A percentile compares a stretch with the other conserved stretches of the same genome.
These are phyloP conservation scores for Pholiota microspora DNA, from an alignment of 768 basidiomycete genomes.

Conservation along the genomic window DNA sequence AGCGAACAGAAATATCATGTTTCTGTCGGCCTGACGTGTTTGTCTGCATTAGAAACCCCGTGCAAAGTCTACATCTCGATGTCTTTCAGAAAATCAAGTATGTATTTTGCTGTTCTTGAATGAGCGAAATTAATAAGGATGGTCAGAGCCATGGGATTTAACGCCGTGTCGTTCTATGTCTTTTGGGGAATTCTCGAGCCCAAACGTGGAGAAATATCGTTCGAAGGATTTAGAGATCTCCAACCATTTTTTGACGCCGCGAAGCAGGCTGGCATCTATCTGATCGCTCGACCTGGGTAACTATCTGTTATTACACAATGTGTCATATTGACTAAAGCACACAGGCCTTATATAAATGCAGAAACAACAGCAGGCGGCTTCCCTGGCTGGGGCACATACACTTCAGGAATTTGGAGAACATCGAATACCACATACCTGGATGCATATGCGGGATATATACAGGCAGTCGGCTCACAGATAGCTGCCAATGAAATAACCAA, in stretches of 20 bases:
- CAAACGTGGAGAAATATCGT: conserved; percentile 48
- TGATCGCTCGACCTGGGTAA: conserved; percentile 52
- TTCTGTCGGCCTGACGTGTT: not conserved
- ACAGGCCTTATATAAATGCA: conserved; percentile 44
- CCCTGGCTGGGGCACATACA: conserved; percentile 56
- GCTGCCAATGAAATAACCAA: conserved; percentile 56
- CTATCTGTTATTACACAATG: not conserved
- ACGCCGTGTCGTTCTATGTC: conserved; percentile 42
- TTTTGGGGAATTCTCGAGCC: conserved; percentile 45
- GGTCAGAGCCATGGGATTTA: conserved; percentile 38
- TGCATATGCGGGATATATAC: conserved; percentile 51
- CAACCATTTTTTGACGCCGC: conserved; percentile 57
- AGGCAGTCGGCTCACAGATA: conserved; percentile 41
- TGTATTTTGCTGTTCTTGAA: conserved; percentile 8
- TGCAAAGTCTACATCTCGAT: conserved; percentile 41
- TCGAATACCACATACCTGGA: conserved; percentile 38
- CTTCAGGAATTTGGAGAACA: conserved; percentile 44
- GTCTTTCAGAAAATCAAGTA: conserved; percentile 45
- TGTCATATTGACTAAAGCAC: not conserved
- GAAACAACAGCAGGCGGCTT: conserved; percentile 54
- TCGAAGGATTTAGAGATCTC: conserved; percentile 52
- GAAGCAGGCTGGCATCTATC: conserved; percentile 50
- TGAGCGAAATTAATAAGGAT: not conserved
- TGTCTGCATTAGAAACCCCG: conserved; percentile 30
- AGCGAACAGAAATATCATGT: not conserved